A percentile compares a stretch with the other conserved stretches of the same genome.
These are phyloP conservation scores for Neoboletus magnificus DNA, from an alignment of 768 basidiomycete species.

Conservation along the genomic window DNA sequence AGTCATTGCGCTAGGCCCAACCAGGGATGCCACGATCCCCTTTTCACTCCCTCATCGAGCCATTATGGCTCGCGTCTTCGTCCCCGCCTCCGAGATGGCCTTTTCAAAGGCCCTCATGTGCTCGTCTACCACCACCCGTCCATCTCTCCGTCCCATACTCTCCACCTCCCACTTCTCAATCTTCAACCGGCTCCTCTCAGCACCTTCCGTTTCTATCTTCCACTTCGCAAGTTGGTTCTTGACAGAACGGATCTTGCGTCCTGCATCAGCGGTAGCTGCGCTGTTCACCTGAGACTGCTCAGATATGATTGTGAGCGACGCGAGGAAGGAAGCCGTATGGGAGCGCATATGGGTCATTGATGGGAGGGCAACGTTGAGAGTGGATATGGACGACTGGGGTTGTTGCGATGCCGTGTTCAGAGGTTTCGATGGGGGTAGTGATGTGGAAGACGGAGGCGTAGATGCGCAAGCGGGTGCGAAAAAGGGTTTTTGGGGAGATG, in stretches of 20 bases:
- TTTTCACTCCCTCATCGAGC: conserved; percentile 46
- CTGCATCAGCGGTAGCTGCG: conserved; percentile 80
- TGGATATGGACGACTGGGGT: conserved; percentile 29
- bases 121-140: conserved; percentile 70
- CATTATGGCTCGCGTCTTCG: conserved; percentile 81
- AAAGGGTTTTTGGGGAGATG: conserved; percentile 55
- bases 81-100: conserved; percentile 67
- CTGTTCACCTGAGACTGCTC: conserved; percentile 89
- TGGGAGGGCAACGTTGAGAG: conserved; percentile 41
- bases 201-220: conserved; percentile 81
- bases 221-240: conserved; percentile 81
- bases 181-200: conserved; percentile 69
- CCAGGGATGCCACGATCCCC: neutral
- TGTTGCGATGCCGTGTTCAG: conserved; percentile 17
- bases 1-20: conserved; percentile 2
- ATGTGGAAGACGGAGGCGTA: conserved; percentile 52
- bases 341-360: conserved; percentile 71
- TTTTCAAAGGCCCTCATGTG: conserved; percentile 73
- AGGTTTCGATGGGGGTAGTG: conserved; percentile 30
- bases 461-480: conserved; percentile 49
- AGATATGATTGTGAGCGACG: conserved; percentile 72
- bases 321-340: conserved; percentile 69
- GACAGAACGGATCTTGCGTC: conserved; percentile 79
- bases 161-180: conserved; percentile 82
- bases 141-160: conserved; percentile 46